Evolutionary conservation across 1,284 basidiomycete species (phyloP).

Genomic region (Tilletia indica): DNA sequence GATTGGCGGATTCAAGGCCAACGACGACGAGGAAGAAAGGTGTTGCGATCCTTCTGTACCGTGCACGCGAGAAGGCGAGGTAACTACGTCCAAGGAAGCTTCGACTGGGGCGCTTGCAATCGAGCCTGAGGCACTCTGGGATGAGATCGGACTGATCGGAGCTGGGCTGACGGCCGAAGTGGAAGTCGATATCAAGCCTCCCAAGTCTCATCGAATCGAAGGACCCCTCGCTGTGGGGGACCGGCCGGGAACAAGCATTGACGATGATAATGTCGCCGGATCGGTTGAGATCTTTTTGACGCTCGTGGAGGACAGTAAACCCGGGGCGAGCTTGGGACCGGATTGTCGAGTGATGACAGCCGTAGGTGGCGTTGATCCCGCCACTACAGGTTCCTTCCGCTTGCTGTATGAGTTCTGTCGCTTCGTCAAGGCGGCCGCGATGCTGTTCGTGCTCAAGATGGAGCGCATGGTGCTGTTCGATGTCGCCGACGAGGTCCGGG

Average conservation of each 20-base stretch:
- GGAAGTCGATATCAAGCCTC: background rate
- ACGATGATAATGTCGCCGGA: too few relatives aligned
- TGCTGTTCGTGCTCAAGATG: background rate
- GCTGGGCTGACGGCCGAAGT: background rate
- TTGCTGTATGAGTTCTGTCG: conserved; percentile 10
- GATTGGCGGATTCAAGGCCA: conserved; percentile 3
- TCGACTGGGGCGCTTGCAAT: background rate
- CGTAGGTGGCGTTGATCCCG: background rate
- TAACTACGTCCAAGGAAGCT: background rate
- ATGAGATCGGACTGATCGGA: background rate
- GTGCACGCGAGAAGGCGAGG: conserved; percentile 4
- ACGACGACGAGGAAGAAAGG: conserved; percentile 54
- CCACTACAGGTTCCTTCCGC: background rate
- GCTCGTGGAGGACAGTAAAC: background rate
- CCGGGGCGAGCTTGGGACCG: background rate
- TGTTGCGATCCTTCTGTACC: background rate
- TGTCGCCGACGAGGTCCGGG: background rate
- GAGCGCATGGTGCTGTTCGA: conserved; percentile 6
- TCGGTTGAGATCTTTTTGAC: background rate
- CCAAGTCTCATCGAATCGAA: conserved; percentile 5
- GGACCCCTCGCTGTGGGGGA: background rate
- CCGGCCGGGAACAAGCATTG: background rate
- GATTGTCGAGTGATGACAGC: conserved; percentile 6
- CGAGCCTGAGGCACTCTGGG: background rate
- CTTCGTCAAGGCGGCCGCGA: background rate